Evolutionary conservation across 345 rosid species (phyloP).

Genomic region (Linum lewisii): DNA sequence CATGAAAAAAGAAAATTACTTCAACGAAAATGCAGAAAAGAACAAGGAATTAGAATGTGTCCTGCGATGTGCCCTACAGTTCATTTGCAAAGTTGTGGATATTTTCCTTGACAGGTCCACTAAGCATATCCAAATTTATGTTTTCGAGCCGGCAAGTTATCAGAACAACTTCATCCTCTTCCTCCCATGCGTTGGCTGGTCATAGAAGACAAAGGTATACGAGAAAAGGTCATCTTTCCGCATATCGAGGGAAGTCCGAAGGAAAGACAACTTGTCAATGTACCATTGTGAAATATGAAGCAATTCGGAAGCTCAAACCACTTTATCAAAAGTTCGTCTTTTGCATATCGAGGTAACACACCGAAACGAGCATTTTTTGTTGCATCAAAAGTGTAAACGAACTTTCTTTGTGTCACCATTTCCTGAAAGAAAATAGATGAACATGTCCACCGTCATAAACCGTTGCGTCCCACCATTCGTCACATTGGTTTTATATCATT

Average conservation of each 20-base stretch:
- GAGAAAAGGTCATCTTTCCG: background rate
- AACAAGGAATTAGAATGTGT: background rate
- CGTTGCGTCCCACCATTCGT: too few relatives aligned
- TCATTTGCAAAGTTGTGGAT: constrained; percentile 55
- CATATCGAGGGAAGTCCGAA: background rate
- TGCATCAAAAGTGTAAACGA: constrained; percentile 68
- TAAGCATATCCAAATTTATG: constrained; percentile 71
- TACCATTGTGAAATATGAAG: constrained; percentile 90
- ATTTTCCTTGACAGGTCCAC: constrained; percentile 58
- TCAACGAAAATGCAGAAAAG: background rate
- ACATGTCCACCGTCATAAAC: too few relatives aligned
- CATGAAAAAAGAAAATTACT: background rate
- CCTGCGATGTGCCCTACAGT: constrained; percentile 40
- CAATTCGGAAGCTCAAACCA: constrained; percentile 99
- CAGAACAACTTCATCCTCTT: constrained; percentile 81
- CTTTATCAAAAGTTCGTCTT: constrained; percentile 65
- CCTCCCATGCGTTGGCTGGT: constrained; percentile 98
- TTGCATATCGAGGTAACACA: constrained; percentile 83
- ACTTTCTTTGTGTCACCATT: constrained; percentile 76
- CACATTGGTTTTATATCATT: too few relatives aligned
- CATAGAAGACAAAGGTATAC: background rate
- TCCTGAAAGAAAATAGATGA: constrained; percentile 42
- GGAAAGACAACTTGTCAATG: background rate
- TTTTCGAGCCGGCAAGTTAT: constrained; percentile 73
- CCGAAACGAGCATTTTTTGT: constrained; percentile 83